These are phyloP conservation scores for Trichoderma sp. DNA, from an alignment of 2,329 filamentous ascomycete genomes.

Conservation along the genomic window DNA sequence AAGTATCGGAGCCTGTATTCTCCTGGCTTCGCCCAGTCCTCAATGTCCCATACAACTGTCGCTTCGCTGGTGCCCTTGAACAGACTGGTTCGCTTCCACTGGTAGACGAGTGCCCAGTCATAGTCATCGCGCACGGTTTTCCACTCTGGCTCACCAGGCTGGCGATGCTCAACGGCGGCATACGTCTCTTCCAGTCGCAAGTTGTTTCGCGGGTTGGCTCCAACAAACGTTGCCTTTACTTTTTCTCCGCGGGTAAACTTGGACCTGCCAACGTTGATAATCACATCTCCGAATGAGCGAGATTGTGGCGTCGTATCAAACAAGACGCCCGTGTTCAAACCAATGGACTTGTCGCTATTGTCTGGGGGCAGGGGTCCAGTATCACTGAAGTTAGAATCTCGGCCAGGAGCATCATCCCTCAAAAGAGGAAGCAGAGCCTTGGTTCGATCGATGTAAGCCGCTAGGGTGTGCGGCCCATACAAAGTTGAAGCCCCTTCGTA, in stretches of 20 bases:
- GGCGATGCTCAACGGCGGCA: slow-evolving; percentile 67
- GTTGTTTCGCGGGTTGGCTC: slow-evolving; percentile 87
- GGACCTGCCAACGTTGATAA: slow-evolving; percentile 51
- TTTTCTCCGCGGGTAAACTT: slow-evolving; percentile 61
- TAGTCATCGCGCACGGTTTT: slow-evolving; percentile 68
- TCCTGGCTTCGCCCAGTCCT: slow-evolving; percentile 60
- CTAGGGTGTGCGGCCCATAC: slow-evolving; percentile 82
- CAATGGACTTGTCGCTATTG: slow-evolving; percentile 73
- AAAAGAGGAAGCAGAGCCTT: slow-evolving; percentile 71
- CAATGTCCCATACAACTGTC: slow-evolving; percentile 77
- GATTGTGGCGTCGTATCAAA: slow-evolving; percentile 69
- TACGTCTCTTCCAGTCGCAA: slow-evolving; percentile 77
- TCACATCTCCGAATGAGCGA: slow-evolving; percentile 70
- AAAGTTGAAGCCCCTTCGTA: slow-evolving; percentile 91
- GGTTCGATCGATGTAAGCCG: slow-evolving; percentile 83
- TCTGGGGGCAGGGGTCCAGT: slow-evolving; percentile 70
- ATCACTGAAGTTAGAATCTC: slow-evolving; percentile 37
- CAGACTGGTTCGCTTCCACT: slow-evolving; percentile 74
- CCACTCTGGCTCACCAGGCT: slow-evolving; percentile 55
- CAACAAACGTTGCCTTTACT: slow-evolving; percentile 72
- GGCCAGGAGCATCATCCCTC: slow-evolving; percentile 47
- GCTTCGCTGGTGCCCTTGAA: slow-evolving; percentile 77
- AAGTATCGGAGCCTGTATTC: slow-evolving; percentile 79
- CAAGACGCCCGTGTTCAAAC: slow-evolving; percentile 78
- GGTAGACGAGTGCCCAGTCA: slow-evolving; percentile 82